Conservation (phyloP, 495 filamentous ascomycete genomes). For the Daldinia concentrica region DNA sequence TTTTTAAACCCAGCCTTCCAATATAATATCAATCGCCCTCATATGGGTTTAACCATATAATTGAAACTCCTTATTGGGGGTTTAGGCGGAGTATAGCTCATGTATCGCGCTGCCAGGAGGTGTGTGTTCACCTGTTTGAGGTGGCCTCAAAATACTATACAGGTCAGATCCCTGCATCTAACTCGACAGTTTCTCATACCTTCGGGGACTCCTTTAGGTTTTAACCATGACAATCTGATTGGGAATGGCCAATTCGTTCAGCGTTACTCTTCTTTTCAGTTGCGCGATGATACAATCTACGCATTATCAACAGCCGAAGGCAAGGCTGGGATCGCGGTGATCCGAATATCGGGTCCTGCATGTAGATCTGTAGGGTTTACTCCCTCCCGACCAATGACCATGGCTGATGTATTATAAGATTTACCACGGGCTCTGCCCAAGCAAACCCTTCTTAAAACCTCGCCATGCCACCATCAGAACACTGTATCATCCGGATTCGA, state of each 20-base stretch:
- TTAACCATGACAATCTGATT: not conserved
- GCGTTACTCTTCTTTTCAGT: conserved; percentile 14
- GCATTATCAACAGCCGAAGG: conserved; percentile 90
- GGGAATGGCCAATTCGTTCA: not conserved
- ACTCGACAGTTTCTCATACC: conserved; percentile 5
- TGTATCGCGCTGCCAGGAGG: conserved; percentile 41
- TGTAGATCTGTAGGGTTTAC: conserved; percentile 68
- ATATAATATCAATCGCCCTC: not conserved
- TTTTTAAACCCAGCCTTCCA: not conserved
- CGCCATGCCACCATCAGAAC: conserved; percentile 81
- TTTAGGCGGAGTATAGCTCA: conserved; percentile 19
- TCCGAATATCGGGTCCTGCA: conserved; percentile 84
- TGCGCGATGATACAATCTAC: conserved; percentile 76
- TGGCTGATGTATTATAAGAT: conserved; percentile 61
- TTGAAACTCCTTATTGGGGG: conserved; percentile 24
- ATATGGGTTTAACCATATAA: conserved; percentile 24
- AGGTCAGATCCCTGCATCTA: conserved; percentile 7
- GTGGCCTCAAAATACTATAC: conserved; percentile 21
- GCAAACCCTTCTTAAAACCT: conserved; percentile 68
- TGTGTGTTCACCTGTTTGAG: conserved; percentile 29
- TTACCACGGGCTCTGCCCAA: conserved; percentile 79
- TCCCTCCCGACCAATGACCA: conserved; percentile 7
- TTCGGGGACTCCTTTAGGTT: not conserved
- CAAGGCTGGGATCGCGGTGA: conserved; percentile 88
- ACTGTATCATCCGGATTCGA: conserved; percentile 69